Evolutionary conservation across 352 stramenopile genomes (phyloP), one percentile per base, ranked within the genome.

Genomic region (Stramenopiles sp.): DNA sequence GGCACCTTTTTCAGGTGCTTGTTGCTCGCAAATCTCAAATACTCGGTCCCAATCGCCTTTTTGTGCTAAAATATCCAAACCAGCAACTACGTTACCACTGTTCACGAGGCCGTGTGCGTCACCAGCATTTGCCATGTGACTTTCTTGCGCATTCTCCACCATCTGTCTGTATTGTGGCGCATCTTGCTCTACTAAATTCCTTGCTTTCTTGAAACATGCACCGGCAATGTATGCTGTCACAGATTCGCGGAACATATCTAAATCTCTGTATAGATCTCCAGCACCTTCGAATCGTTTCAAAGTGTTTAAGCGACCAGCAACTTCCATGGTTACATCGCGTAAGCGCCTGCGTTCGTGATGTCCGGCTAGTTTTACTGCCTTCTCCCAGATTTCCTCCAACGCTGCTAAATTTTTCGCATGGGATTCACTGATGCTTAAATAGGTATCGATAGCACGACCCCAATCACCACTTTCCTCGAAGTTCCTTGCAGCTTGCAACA

Each of bases 21-120:
- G n/a, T n/a, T 80, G 82, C 7, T 79, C 79, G 20, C 80, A 78
- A 7, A 83, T 80, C 73, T 87, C 80, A 83, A 96, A 88, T 63
- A 97, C 88, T 78, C 92, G 91, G 82, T 96, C 91, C 92, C 93
- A 97, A 82, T 97, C 90, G 27, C 90, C 90, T 31, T 90, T 88
- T 81, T 97, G 89, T 81, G 94, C 95, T 83, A 94, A 93, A 31
- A 94, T 87, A 77, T 96, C 90, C 32, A 97, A 82, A 0, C 91
- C 92, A 6, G 84, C 80, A 27, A 81, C 79, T 65, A 80, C 84
- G 65, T 88, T 80, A 7, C 85, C 85, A 63, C 86, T 81, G 74
- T 88, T 81, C 27, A 88, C 31, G 6, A 89, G 73, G 32, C 87
- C 85, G n/a, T 84, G 81, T 6, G 23, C 86, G 84, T 81, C 85